Evolutionary conservation across 129 eudicot genomes (phyloP).

Genomic region (Ambrosia trifida): DNA sequence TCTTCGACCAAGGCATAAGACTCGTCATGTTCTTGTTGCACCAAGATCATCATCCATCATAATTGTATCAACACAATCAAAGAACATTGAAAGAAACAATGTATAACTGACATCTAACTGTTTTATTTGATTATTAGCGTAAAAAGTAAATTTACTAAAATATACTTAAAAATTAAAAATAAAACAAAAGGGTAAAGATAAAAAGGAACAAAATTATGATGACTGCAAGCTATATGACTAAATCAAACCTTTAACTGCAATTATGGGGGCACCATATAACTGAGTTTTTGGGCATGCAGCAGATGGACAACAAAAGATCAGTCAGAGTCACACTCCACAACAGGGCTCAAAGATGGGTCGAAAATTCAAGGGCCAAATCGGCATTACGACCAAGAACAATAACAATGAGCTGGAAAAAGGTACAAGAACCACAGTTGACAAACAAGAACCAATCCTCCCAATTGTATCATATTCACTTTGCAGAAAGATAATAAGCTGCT

Average conservation of each 20-base stretch:
- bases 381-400: constrained; percentile 16
- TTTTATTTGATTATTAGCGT: neutral
- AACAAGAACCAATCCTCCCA: constrained; percentile 45
- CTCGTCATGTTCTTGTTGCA: no score
- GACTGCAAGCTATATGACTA: neutral
- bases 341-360: constrained; percentile 5
- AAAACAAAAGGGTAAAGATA: neutral
- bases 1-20: no score
- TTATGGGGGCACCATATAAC: neutral
- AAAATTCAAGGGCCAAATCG: constrained; percentile 30
- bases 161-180: neutral
- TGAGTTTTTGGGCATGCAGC: constrained; percentile 12
- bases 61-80: no score
- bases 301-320: constrained; percentile 1
- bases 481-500: constrained; percentile 39
- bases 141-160: neutral
- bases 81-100: neutral
- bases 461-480: constrained; percentile 30
- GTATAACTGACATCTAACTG: neutral
- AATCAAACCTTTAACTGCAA: constrained; percentile 1
- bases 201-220: neutral
- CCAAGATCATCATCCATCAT: no score
- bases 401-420: constrained; percentile 25
- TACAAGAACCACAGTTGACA: constrained; percentile 20
- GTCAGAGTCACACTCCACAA: constrained; percentile 8